phyloP scores from a whole-genome alignment of 176 grass and related monocot species.

The Otatea glauca region DNA sequence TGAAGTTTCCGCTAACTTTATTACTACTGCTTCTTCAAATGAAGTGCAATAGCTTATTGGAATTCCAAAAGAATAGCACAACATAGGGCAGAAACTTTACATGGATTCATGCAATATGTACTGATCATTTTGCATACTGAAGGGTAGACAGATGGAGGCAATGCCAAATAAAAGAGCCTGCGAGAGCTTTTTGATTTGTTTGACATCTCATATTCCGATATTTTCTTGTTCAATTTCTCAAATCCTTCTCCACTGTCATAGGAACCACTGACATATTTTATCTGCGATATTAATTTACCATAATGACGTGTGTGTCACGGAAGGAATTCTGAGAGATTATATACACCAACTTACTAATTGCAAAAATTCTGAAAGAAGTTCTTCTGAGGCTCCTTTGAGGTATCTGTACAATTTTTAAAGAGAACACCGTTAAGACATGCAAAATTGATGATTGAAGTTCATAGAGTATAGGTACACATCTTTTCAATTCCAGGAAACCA shows the following conservation, averaged over 20 bases:
- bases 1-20: not conserved
- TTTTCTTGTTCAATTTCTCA: slow-evolving; percentile 77
- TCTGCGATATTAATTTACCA: slow-evolving; percentile 56
- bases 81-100: slow-evolving; percentile 50
- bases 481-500: slow-evolving; percentile 28
- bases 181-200: slow-evolving; percentile 77
- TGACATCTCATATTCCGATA: slow-evolving; percentile 74
- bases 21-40: not conserved
- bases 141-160: slow-evolving; percentile 99
- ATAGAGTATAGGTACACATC: not conserved
- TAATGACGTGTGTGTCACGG: not conserved
- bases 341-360: slow-evolving; percentile 68
- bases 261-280: slow-evolving; percentile 98
- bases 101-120: slow-evolving; percentile 88
- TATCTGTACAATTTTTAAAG: slow-evolving; percentile 58
- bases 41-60: not conserved
- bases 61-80: slow-evolving; percentile 3
- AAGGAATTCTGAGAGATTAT: slow-evolving; percentile 35
- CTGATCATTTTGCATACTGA: slow-evolving; percentile 99
- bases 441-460: slow-evolving; percentile 31
- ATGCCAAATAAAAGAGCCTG: slow-evolving; percentile 96
- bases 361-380: slow-evolving; percentile 78
- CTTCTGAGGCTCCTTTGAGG: slow-evolving; percentile 75
- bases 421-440: slow-evolving; percentile 24
- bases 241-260: slow-evolving; percentile 90